Evolutionary conservation across 805 yeast genomes (phyloP).

Genomic region (Schwanniomyces yamadae): DNA sequence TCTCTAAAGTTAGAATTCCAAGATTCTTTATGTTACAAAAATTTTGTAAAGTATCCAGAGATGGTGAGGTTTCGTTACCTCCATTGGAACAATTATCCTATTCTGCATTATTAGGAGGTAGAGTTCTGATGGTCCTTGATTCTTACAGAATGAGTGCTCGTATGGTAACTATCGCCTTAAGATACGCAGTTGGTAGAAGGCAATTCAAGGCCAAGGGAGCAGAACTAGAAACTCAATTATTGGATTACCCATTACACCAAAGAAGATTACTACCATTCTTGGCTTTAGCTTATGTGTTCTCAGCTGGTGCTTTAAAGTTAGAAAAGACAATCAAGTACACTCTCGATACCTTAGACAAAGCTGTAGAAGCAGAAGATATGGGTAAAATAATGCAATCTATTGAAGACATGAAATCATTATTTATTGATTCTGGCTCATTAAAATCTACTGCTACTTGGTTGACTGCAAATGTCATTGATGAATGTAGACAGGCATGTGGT

Average conservation of each 20-base stretch:
- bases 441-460: conserved; percentile 47
- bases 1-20: conserved; percentile 42
- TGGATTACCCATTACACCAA: conserved; percentile 47
- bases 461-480: conserved; percentile 41
- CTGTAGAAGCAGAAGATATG: conserved; percentile 34
- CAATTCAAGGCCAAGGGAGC: conserved; percentile 39
- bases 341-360: conserved; percentile 35
- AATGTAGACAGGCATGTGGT: conserved; percentile 47
- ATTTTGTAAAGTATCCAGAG: conserved; percentile 39
- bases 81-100: conserved; percentile 47
- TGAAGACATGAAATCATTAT: conserved; percentile 40
- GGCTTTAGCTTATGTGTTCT: conserved; percentile 39
- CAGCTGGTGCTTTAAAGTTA: conserved; percentile 38
- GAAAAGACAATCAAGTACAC: conserved; percentile 32
- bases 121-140: conserved; percentile 45
- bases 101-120: conserved; percentile 44
- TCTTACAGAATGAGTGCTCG: conserved; percentile 44
- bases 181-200: conserved; percentile 47
- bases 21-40: conserved; percentile 47
- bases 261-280: conserved; percentile 44
- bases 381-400: conserved; percentile 30
- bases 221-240: conserved; percentile 38
- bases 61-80: conserved; percentile 41
- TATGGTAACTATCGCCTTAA: conserved; percentile 41
- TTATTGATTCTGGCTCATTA: conserved; percentile 45